Evolutionary conservation across 1,284 basidiomycete genomes (phyloP).

Genomic region (Neonothopanus nambi): DNA sequence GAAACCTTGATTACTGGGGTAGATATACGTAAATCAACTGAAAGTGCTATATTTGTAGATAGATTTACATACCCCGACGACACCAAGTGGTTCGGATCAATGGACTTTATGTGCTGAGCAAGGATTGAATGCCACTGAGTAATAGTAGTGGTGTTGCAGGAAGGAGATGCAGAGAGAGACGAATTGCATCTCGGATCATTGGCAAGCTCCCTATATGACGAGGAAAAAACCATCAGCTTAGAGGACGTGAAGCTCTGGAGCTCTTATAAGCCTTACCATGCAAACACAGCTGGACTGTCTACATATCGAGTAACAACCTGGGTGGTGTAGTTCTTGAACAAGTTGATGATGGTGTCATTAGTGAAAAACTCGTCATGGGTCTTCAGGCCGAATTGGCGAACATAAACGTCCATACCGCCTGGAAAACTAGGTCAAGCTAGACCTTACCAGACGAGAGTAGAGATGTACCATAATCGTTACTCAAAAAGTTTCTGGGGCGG

Average conservation of each 20-base stretch:
- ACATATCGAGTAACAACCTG: constrained; percentile 56
- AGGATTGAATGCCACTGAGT: constrained; percentile 56
- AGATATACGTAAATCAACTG: constrained; percentile 3
- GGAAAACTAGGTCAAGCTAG: constrained; percentile 12
- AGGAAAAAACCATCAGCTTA: neutral
- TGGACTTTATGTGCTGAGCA: constrained; percentile 41
- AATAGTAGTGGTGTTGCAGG: constrained; percentile 50
- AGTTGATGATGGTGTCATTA: constrained; percentile 44
- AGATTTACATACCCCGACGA: constrained; percentile 53
- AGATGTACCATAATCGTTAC: constrained; percentile 59
- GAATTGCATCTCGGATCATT: constrained; percentile 68
- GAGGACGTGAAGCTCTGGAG: neutral
- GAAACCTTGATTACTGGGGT: constrained; percentile 55
- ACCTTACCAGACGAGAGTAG: neutral
- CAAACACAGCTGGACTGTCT: constrained; percentile 50
- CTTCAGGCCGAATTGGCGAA: constrained; percentile 46
- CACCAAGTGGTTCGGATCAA: constrained; percentile 67
- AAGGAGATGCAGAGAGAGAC: constrained; percentile 39
- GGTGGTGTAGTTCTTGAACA: constrained; percentile 58
- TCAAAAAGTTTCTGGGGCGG: constrained; percentile 51
- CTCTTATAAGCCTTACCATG: constrained; percentile 40
- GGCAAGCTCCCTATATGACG: constrained; percentile 51
- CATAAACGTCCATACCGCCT: constrained; percentile 69
- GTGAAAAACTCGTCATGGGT: constrained; percentile 62
- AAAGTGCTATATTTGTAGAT: neutral